Percentiles rank a stretch among this genome's conserved stretches.
phyloP scores from a whole-genome alignment of 1,284 basidiomycete genomes.

The Tylopilus microsporus region DNA sequence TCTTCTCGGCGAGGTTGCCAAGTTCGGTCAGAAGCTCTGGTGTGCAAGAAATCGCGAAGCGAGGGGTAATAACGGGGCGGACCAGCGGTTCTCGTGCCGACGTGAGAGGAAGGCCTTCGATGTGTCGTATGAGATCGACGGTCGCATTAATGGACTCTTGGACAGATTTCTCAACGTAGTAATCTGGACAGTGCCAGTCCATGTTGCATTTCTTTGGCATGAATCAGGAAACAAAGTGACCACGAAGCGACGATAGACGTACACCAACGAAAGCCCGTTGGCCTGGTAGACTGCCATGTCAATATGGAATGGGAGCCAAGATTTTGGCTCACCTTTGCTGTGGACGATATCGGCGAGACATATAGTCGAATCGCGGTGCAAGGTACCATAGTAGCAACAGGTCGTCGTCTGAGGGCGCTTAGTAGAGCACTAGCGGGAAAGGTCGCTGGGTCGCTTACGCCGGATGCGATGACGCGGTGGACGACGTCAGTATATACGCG shows the following conservation, averaged over 20 bases:
- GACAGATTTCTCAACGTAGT: slow-evolving; percentile 69
- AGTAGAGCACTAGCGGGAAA: background rate
- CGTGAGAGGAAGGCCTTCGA: slow-evolving; percentile 49
- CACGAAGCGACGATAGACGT: slow-evolving; percentile 26
- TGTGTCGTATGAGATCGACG: slow-evolving; percentile 62
- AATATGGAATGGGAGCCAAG: background rate
- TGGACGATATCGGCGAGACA: slow-evolving; percentile 75
- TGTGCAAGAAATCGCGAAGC: slow-evolving; percentile 93
- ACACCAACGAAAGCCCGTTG: slow-evolving; percentile 87
- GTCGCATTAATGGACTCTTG: slow-evolving; percentile 60
- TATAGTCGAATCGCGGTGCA: slow-evolving; percentile 81
- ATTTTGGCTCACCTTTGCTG: slow-evolving; percentile 46
- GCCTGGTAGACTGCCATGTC: slow-evolving; percentile 39
- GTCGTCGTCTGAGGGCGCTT: slow-evolving; percentile 71
- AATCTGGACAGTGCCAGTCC: slow-evolving; percentile 67
- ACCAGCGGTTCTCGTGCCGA: slow-evolving; percentile 50
- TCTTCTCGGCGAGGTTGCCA: slow-evolving; percentile 46
- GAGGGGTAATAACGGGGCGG: slow-evolving; percentile 87
- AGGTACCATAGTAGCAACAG: slow-evolving; percentile 85
- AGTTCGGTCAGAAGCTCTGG: slow-evolving; percentile 64
- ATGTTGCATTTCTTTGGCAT: slow-evolving; percentile 86
- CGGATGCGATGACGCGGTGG: slow-evolving; percentile 66
- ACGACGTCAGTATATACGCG: slow-evolving; percentile 74
- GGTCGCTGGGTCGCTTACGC: slow-evolving; percentile 48
- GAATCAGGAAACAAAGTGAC: slow-evolving; percentile 13